Base-by-base conservation (phyloP, 176 grass and related monocot species). In the Ensete ventricosum region DNA sequence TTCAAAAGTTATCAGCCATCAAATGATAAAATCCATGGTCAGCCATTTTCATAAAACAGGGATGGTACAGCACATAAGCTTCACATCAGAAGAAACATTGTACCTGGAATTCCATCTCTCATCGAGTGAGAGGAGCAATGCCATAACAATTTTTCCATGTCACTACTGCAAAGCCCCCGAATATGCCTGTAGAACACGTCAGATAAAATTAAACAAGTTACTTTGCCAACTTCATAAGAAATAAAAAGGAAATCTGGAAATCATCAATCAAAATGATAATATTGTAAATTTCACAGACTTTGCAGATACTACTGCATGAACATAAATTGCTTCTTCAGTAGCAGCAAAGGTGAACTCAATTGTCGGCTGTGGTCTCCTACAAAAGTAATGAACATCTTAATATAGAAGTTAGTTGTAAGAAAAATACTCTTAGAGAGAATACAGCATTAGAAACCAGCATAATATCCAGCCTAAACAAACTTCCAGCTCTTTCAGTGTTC, bases 261-360 rank as follows among this genome's bases (percentile, higher is more conserved):
- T 77, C 1, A n/a, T 11, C 11, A 82, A 62, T 54, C 25, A 57
- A 73, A 23, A 66, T 71, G 72, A 84, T 79, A 10, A 50, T 54
- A 22, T 9, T 23, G 24, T 25, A 0, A 78, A 58, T 75, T 55
- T 48, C 65, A 84, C 79, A 84, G 34, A 99, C 95, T 88, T 99
- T 53, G 95, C 88, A 75, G 95, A 99, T 80, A 99, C 78, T 62
- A 99, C 54, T 64, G 81, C 95, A 8, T 99, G 95, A 58, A 94
- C 95, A 84, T 94, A 99, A 64, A 99, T 81, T 79, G 95, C 88
- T 84, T 99, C 95, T 63, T 99, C 95, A 0, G 90, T 99, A 69
- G 95, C 95, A 78, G 95, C 74, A 81, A 99, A 99, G 76, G 87
- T 73, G 86, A 99, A 99, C 82, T 99, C 95, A 57, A 99, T 75